Percentiles rank a stretch among this genome's conserved stretches.
Evolutionary conservation across 1,284 basidiomycete genomes (phyloP).

Genomic region (Sphaerobolus stellatus): DNA sequence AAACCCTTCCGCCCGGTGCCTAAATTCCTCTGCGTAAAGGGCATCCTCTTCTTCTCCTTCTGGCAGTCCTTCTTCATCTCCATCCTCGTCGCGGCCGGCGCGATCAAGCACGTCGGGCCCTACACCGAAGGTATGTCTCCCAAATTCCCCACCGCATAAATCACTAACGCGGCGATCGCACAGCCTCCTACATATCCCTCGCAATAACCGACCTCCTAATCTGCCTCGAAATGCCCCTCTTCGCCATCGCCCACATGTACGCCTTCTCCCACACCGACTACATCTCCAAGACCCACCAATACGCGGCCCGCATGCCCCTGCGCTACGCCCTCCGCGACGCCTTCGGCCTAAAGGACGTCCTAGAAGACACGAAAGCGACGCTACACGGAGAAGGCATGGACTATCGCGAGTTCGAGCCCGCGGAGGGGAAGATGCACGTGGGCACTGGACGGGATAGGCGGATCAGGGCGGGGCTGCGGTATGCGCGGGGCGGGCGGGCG

Average conservation of each 20-base stretch:
- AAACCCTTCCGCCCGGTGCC: constrained; percentile 88
- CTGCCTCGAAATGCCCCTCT: constrained; percentile 97
- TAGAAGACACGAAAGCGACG: constrained; percentile 83
- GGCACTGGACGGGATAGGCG: constrained; percentile 79
- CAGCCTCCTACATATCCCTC: constrained; percentile 68
- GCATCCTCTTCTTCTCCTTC: constrained; percentile 97
- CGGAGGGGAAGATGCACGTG: constrained; percentile 88
- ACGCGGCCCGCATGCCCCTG: constrained; percentile 85
- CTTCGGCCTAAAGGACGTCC: constrained; percentile 83
- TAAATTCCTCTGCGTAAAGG: constrained; percentile 97
- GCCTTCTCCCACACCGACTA: constrained; percentile 88
- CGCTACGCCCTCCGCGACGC: constrained; percentile 86
- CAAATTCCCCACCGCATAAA: background rate
- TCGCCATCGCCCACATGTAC: constrained; percentile 90
- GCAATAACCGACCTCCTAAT: constrained; percentile 89
- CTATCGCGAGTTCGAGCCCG: constrained; percentile 94
- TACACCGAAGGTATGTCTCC: constrained; percentile 79
- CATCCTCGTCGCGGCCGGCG: constrained; percentile 79
- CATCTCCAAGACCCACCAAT: constrained; percentile 62
- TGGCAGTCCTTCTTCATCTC: constrained; percentile 93
- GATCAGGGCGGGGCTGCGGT: constrained; percentile 87
- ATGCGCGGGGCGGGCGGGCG: constrained; percentile 81
- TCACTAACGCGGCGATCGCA: background rate
- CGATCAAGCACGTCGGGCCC: constrained; percentile 77
- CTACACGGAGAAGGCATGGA: constrained; percentile 88